These are phyloP conservation scores for Termitomyces sp. DNA, from an alignment of 768 basidiomycete genomes.

Conservation along the genomic window DNA sequence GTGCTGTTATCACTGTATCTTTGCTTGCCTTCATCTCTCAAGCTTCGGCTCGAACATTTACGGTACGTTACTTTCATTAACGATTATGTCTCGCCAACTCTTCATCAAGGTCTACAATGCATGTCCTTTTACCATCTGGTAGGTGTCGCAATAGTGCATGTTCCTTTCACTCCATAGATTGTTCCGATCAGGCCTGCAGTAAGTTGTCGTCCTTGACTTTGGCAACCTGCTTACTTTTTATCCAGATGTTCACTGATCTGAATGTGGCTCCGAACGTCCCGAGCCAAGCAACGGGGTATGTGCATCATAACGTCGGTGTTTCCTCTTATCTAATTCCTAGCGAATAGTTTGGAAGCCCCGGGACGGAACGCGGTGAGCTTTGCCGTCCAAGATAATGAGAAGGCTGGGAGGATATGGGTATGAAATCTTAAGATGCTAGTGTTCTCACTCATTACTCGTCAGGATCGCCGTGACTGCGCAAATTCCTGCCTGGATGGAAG, in stretches of 20 bases:
- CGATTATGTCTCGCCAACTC: neutral
- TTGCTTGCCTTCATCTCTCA: slow-evolving; percentile 19
- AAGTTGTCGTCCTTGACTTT: neutral
- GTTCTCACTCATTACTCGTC: slow-evolving; percentile 6
- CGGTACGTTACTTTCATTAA: slow-evolving; percentile 23
- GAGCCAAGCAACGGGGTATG: slow-evolving; percentile 40
- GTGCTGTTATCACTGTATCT: slow-evolving; percentile 15
- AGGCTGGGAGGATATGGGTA: slow-evolving; percentile 59
- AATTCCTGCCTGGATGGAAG: slow-evolving; percentile 62
- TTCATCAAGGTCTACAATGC: slow-evolving; percentile 44
- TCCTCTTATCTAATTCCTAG: neutral
- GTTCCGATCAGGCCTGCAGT: slow-evolving; percentile 33
- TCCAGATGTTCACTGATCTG: slow-evolving; percentile 55
- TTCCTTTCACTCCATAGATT: neutral
- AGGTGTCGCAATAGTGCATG: slow-evolving; percentile 4
- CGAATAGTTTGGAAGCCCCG: slow-evolving; percentile 34
- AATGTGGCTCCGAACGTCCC: slow-evolving; percentile 45
- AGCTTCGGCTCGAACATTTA: slow-evolving; percentile 47
- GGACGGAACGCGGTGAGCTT: slow-evolving; percentile 37
- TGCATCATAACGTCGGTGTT: neutral
- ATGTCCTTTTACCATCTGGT: slow-evolving; percentile 71
- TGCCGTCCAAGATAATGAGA: slow-evolving; percentile 60
- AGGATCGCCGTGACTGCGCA: slow-evolving; percentile 61
- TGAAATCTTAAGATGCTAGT: neutral
- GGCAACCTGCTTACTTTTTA: neutral